phyloP scores from a whole-genome alignment of 1,284 basidiomycete species.

The Malassezia sp. region DNA sequence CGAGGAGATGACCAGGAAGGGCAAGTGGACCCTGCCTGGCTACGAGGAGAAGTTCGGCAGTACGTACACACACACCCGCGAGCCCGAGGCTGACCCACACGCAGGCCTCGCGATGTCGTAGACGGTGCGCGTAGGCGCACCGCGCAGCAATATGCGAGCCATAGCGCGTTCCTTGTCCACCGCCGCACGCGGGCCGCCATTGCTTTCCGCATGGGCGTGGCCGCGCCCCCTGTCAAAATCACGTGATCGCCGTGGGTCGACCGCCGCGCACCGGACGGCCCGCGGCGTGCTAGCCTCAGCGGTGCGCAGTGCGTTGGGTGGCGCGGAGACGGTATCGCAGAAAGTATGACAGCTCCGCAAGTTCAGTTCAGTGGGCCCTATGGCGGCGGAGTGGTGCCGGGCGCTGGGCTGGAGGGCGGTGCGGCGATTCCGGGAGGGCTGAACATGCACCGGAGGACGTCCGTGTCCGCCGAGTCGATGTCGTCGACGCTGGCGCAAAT shows the following conservation, averaged over 20 bases:
- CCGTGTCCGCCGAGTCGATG: constrained; percentile 94
- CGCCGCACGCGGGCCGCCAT: no score
- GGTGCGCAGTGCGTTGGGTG: no score
- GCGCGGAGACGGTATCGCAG: no score
- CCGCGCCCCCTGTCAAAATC: no score
- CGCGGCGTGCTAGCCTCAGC: no score
- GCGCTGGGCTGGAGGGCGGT: background rate
- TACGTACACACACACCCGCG: constrained; percentile 15
- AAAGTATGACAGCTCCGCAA: constrained; percentile 1
- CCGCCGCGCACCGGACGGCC: no score
- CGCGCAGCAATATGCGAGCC: no score
- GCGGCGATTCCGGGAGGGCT: constrained; percentile 49
- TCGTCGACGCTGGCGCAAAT: constrained; percentile 51
- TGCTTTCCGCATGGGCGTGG: no score
- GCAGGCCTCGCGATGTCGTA: constrained; percentile 9
- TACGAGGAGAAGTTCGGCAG: constrained; percentile 47
- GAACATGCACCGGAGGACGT: constrained; percentile 80
- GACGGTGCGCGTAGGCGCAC: no score
- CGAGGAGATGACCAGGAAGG: constrained; percentile 95
- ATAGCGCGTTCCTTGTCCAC: no score
- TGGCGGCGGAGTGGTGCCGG: background rate
- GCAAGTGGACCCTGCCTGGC: constrained; percentile 77
- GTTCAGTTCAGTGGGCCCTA: constrained; percentile 3
- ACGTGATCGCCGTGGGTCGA: no score
- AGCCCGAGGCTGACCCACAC: background rate